phyloP scores from a whole-genome alignment of 169 alveolate genomes.

The Eimeria falciformis region DNA sequence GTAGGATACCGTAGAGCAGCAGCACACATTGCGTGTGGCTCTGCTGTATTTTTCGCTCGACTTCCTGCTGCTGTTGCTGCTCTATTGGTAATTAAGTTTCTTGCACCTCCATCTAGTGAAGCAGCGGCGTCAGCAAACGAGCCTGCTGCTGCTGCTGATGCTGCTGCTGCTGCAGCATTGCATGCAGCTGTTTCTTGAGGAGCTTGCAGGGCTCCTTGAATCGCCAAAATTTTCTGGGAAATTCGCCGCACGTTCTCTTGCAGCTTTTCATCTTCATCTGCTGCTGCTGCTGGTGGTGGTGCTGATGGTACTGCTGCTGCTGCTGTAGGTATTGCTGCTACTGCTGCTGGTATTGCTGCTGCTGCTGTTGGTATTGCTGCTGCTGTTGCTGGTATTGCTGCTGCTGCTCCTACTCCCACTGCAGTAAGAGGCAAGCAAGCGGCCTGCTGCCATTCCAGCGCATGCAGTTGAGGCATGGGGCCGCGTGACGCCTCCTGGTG shows the following conservation, averaged over 20 bases:
- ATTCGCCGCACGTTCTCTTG: conserved; percentile 25
- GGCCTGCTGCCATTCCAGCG: background rate
- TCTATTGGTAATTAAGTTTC: background rate
- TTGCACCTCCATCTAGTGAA: too few species aligned
- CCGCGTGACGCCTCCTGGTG: background rate
- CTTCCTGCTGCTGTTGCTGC: conserved; percentile 39
- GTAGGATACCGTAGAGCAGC: background rate
- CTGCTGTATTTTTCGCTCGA: background rate
- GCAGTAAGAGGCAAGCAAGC: background rate
- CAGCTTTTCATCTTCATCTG: conserved; percentile 50
- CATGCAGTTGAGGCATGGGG: background rate
- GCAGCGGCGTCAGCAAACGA: background rate
- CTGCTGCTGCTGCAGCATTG: background rate
- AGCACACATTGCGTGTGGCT: background rate
- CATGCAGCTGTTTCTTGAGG: background rate
- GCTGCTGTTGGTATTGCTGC: conserved; percentile 16
- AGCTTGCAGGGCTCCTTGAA: conserved; percentile 22
- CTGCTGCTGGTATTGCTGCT: background rate
- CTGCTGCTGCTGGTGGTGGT: background rate
- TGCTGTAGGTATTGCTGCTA: background rate
- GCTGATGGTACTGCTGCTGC: conserved; percentile 25
- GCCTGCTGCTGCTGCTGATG: background rate
- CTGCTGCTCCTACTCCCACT: conserved; percentile 14
- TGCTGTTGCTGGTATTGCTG: background rate
- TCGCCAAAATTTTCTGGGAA: conserved; percentile 1